Percentiles rank a stretch among this genome's conserved stretches.
Evolutionary conservation across 179 eudicot species (phyloP).

Genomic region (Patellifolia procumbens): DNA sequence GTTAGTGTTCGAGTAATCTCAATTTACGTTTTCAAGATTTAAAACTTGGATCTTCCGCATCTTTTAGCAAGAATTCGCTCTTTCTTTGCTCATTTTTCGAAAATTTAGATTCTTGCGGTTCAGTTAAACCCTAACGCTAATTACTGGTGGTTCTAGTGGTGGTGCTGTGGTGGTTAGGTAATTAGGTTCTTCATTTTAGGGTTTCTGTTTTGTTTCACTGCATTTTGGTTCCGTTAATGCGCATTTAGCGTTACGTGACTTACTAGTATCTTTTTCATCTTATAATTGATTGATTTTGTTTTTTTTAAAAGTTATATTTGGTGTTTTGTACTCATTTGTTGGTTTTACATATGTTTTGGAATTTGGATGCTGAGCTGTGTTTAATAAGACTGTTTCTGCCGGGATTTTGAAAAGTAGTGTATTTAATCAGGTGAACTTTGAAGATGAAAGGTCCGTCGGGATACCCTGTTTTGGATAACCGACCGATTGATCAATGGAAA

Average conservation of each 20-base stretch:
- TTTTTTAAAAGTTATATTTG: not conserved
- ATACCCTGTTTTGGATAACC: conserved; percentile 63
- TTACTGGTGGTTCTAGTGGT: too few relatives aligned
- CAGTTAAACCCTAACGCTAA: too few relatives aligned
- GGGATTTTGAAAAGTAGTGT: conserved; percentile 3
- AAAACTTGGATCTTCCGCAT: too few relatives aligned
- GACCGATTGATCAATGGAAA: conserved; percentile 90
- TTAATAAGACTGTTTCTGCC: not conserved
- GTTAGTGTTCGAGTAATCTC: too few relatives aligned
- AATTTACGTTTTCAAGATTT: too few relatives aligned
- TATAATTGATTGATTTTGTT: not conserved
- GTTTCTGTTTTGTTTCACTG: not conserved
- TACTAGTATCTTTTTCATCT: not conserved
- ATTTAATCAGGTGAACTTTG: not conserved
- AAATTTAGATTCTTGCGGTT: too few relatives aligned
- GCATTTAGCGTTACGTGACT: not conserved
- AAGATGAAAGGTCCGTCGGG: conserved; percentile 50
- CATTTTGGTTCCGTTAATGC: not conserved
- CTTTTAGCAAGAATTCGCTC: too few relatives aligned
- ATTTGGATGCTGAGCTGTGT: not conserved
- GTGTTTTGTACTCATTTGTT: not conserved
- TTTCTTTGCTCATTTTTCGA: too few relatives aligned
- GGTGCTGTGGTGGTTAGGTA: too few relatives aligned
- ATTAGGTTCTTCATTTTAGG: not conserved
- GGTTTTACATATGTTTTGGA: not conserved